These are phyloP conservation scores for Raddia distichophylla DNA, from an alignment of 176 grass and related monocot species.

Conservation along the genomic window DNA sequence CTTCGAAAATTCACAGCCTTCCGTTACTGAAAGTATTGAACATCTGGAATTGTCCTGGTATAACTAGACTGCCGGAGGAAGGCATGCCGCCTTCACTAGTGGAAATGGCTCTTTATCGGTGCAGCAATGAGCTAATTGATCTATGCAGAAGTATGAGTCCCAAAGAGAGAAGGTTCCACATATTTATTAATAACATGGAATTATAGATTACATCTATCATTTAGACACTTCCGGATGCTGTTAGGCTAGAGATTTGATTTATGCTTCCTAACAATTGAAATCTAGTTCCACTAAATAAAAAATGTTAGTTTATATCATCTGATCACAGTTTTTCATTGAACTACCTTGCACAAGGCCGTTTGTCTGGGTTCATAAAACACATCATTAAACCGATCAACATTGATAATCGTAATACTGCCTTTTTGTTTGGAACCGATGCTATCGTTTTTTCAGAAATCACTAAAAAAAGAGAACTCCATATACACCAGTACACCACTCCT, in stretches of 20 bases:
- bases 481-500: no score
- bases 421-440: no score
- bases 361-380: no score
- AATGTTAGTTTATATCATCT: no score
- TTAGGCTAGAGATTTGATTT: neutral
- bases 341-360: no score
- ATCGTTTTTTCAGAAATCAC: no score
- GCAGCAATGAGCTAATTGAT: neutral
- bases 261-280: no score
- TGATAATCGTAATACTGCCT: no score
- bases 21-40: neutral
- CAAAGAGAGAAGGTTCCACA: neutral
- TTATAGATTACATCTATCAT: neutral
- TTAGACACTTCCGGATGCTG: neutral
- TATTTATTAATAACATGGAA: neutral
- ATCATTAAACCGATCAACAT: no score
- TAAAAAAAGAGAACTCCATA: no score
- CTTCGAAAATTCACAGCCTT: neutral
- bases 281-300: no score
- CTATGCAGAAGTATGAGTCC: neutral
- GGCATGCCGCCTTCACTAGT: neutral
- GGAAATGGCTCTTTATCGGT: neutral
- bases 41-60: neutral
- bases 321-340: no score
- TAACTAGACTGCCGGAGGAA: neutral